Conservation (phyloP, 208 protist genomes). For the Crithidia acanthocephali region DNA sequence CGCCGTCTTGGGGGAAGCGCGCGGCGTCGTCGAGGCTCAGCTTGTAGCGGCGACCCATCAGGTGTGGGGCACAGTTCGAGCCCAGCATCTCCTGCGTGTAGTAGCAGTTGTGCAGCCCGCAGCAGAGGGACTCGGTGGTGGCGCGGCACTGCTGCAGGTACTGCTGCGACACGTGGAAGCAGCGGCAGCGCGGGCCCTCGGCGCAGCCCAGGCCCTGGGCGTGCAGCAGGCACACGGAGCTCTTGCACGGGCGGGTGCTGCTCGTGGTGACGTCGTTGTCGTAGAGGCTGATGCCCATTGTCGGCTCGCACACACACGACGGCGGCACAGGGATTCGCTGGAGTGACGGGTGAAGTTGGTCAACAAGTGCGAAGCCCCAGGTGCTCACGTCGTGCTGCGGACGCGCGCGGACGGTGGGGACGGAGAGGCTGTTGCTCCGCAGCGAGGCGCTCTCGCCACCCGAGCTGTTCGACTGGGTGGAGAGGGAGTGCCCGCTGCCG, state of each 20-base stretch:
- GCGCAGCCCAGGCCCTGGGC: constrained; percentile 37
- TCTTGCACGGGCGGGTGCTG: constrained; percentile 57
- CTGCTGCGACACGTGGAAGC: constrained; percentile 45
- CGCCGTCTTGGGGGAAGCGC: constrained; percentile 25
- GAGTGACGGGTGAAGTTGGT: constrained; percentile 48
- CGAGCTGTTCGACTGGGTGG: constrained; percentile 30
- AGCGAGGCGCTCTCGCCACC: constrained; percentile 25
- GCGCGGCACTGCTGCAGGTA: constrained; percentile 48
- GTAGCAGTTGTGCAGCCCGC: constrained; percentile 62
- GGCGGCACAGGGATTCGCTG: constrained; percentile 53
- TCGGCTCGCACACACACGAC: constrained; percentile 48
- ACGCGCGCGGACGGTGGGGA: constrained; percentile 15
- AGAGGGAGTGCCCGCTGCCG: constrained; percentile 31
- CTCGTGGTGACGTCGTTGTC: constrained; percentile 56
- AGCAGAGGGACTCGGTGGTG: constrained; percentile 47
- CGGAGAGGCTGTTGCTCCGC: constrained; percentile 27
- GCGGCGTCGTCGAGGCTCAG: constrained; percentile 42
- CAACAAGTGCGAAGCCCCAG: constrained; percentile 62
- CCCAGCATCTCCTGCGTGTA: constrained; percentile 61
- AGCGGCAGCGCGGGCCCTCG: constrained; percentile 34
- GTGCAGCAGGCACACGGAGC: constrained; percentile 48
- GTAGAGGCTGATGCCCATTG: constrained; percentile 44
- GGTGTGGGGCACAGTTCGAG: constrained; percentile 38
- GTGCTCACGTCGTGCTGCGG: constrained; percentile 34
- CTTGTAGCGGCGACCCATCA: constrained; percentile 35